A percentile compares a stretch with the other conserved stretches of the same genome.
phyloP scores from a whole-genome alignment of 2,329 filamentous ascomycete genomes.

The Bimuria novae-zelandiae region DNA sequence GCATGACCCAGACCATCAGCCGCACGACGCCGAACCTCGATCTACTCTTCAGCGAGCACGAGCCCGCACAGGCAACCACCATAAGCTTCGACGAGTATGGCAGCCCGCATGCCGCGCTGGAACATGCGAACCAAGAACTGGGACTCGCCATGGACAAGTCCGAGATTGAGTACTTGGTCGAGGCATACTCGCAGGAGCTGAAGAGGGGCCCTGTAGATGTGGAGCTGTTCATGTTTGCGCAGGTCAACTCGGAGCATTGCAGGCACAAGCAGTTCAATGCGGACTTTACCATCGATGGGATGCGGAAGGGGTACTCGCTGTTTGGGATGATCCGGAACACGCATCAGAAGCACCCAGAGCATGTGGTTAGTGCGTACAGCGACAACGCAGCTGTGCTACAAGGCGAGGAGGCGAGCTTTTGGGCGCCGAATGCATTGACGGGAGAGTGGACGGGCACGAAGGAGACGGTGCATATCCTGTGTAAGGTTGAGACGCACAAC shows the following conservation, averaged over 20 bases:
- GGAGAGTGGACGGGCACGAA: constrained; percentile 87
- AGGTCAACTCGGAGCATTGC: constrained; percentile 98
- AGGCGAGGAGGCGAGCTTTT: constrained; percentile 73
- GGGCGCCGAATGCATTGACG: constrained; percentile 85
- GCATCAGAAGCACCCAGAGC: constrained; percentile 74
- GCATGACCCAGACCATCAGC: constrained; percentile 89
- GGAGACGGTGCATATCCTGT: constrained; percentile 83
- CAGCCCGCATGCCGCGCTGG: constrained; percentile 71
- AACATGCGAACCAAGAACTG: constrained; percentile 80
- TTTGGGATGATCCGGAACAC: constrained; percentile 98
- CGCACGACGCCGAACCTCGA: constrained; percentile 69
- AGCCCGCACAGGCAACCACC: constrained; percentile 68
- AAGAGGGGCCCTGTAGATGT: constrained; percentile 79
- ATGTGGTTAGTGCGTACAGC: constrained; percentile 93
- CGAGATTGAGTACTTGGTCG: constrained; percentile 94
- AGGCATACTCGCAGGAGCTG: constrained; percentile 71
- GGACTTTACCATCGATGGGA: constrained; percentile 90
- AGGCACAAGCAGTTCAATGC: constrained; percentile 94
- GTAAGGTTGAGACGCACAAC: constrained; percentile 98
- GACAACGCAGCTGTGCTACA: constrained; percentile 95
- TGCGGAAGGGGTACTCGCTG: constrained; percentile 76
- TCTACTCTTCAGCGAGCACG: constrained; percentile 76
- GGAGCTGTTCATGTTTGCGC: constrained; percentile 98
- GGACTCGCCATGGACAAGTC: constrained; percentile 85
- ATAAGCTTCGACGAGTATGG: constrained; percentile 70